Evolutionary conservation across 495 filamentous ascomycete species (phyloP).

Genomic region (Venustampulla echinocandica): DNA sequence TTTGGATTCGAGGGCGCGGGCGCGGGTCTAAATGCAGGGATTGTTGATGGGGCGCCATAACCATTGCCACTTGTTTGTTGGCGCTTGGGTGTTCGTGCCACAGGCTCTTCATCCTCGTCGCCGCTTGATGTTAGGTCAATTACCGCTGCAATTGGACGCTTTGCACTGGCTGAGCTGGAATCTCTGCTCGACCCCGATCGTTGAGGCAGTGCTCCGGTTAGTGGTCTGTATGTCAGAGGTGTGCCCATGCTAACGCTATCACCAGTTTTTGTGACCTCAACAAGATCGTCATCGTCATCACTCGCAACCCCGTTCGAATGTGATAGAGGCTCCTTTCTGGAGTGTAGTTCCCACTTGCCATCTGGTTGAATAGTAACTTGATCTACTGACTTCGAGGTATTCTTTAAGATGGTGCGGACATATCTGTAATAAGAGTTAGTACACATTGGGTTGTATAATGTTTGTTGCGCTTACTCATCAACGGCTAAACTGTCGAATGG

Average conservation of each 20-base stretch:
- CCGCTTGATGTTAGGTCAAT: slow-evolving; percentile 75
- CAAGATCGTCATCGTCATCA: slow-evolving; percentile 50
- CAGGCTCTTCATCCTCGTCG: slow-evolving; percentile 62
- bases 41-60: not conserved
- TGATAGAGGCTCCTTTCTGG: slow-evolving; percentile 20
- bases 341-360: slow-evolving; percentile 60
- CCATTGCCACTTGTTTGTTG: slow-evolving; percentile 16
- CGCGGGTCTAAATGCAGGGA: not conserved
- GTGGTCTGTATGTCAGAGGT: slow-evolving; percentile 10
- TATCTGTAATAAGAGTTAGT: slow-evolving; percentile 48
- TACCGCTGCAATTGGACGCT: slow-evolving; percentile 38
- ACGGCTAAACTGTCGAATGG: slow-evolving; percentile 74
- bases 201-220: not conserved
- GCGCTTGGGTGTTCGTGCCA: slow-evolving; percentile 48
- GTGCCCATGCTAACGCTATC: slow-evolving; percentile 26
- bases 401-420: slow-evolving; percentile 72
- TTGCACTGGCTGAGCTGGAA: slow-evolving; percentile 10
- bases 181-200: slow-evolving; percentile 39
- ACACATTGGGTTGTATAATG: not conserved
- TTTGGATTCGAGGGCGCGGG: too few species aligned
- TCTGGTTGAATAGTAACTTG: slow-evolving; percentile 87
- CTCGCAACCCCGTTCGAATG: slow-evolving; percentile 23
- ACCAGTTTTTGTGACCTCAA: slow-evolving; percentile 53
- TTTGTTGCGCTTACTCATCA: slow-evolving; percentile 58
- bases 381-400: slow-evolving; percentile 58